Percentiles rank a stretch among this genome's conserved stretches.
phyloP scores from a whole-genome alignment of 345 rosid genomes.

The Melaleuca alternifolia region DNA sequence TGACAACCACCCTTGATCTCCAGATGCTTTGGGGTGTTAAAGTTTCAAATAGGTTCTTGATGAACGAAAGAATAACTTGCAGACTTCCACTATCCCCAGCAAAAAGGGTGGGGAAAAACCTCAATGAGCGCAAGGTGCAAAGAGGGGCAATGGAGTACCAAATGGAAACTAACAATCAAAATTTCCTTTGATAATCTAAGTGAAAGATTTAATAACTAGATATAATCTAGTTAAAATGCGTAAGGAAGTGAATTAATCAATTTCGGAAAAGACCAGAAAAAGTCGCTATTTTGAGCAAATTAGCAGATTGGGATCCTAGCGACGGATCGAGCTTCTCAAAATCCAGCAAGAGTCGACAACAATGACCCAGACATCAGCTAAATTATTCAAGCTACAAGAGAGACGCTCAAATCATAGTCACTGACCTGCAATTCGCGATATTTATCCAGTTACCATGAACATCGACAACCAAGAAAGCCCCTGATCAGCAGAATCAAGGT shows the following conservation, averaged over 20 bases:
- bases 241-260: neutral
- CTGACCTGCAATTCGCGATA: neutral
- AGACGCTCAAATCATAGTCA: neutral
- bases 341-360: neutral
- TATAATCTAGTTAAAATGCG: neutral
- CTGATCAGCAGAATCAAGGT: neutral
- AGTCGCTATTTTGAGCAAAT: neutral
- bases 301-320: neutral
- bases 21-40: neutral
- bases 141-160: neutral
- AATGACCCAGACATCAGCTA: neutral
- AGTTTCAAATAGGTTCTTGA: neutral
- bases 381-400: neutral
- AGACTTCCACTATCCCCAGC: neutral
- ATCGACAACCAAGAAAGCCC: neutral
- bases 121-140: neutral
- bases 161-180: neutral
- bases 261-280: neutral
- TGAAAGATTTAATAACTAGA: neutral
- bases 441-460: neutral
- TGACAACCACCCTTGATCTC: neutral
- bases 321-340: neutral
- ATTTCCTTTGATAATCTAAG: neutral
- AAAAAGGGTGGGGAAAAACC: neutral
- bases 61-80: neutral